phyloP scores from a whole-genome alignment of 345 rosid genomes.

The Capsella bursapastoris region DNA sequence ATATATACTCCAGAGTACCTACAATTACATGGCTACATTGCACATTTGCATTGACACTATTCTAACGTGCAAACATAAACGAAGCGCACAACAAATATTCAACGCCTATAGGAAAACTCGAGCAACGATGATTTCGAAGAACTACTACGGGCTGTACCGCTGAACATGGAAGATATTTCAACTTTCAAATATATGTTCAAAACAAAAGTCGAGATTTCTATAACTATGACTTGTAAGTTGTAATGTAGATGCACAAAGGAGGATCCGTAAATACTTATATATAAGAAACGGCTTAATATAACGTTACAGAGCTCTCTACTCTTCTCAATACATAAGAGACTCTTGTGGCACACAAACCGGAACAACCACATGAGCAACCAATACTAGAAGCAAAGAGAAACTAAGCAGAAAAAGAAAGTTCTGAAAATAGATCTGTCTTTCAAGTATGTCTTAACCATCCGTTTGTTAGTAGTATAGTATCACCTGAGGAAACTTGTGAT shows the following conservation, averaged over 20 bases:
- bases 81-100: not conserved
- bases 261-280: not conserved
- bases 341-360: conserved; percentile 29
- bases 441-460: conserved; percentile 30
- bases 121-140: not conserved
- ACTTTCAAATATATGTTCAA: not conserved
- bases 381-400: conserved; percentile 19
- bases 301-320: conserved; percentile 14
- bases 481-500: conserved; percentile 45
- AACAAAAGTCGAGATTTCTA: not conserved
- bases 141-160: not conserved
- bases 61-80: not conserved
- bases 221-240: not conserved
- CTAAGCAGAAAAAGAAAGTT: conserved; percentile 5
- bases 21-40: conserved; percentile 2
- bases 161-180: conserved; percentile 1
- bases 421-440: conserved; percentile 1
- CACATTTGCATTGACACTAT: not conserved
- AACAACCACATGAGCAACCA: conserved; percentile 40
- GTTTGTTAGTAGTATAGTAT: conserved; percentile 46
- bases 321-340: conserved; percentile 29
- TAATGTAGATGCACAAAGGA: not conserved
- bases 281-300: conserved; percentile 24
- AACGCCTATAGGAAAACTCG: not conserved
- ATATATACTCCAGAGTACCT: not conserved